Base-by-base conservation (phyloP, 225 moss, liverwort and hornwort species). In the Bryum argenteum region DNA sequence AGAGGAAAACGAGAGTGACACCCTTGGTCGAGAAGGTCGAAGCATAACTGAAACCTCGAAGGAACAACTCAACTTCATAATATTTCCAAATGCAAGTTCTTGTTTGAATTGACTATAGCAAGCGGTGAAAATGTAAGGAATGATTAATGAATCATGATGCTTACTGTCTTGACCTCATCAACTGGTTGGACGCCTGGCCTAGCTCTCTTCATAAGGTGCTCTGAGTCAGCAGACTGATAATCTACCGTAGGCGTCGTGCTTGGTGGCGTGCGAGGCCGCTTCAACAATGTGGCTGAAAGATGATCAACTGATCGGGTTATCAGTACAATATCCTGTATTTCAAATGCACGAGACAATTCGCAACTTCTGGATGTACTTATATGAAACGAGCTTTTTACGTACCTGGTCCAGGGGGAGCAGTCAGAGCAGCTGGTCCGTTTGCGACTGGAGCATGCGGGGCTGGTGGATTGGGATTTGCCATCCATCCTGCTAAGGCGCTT, bases 181-280 rank as follows among this genome's bases (percentile, higher is more conserved):
- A 89, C 89, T 52, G 93, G 85, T 75, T 91, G 95, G 61, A 89
- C 88, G 48, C 90, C 93, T 54, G 93, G 90, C 69, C 97, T 87
- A 23, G 92, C 89, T 39, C 97, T 89, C 83, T 97, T 97, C 86
- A 97, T 86, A 7, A 94, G 80, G 67, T 94, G 94, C 71, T 97
- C 97, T 14, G 97, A 97, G 77, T 97, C 97, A 54, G 91, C 97
- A 17, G 94, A 86, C 77, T 96, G 96, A 48, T 96, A 96, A 79
- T 96, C 96, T 67, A 94, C 85, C 6, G 89, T 83, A 23, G 93
- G 91, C 28, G 91, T 78, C 65, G 88, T 91, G 50, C 84, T 83
- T 23, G 97, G 97, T 28, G 97, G 97, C 3, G 97, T 97, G 64
- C 97, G 93, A 26, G 97, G 97, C 52, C 97, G 87, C 81, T 97